Evolutionary conservation across 257 asterid species (phyloP), one percentile per base, ranked within the genome.

Genomic region (Paulownia fortunei): DNA sequence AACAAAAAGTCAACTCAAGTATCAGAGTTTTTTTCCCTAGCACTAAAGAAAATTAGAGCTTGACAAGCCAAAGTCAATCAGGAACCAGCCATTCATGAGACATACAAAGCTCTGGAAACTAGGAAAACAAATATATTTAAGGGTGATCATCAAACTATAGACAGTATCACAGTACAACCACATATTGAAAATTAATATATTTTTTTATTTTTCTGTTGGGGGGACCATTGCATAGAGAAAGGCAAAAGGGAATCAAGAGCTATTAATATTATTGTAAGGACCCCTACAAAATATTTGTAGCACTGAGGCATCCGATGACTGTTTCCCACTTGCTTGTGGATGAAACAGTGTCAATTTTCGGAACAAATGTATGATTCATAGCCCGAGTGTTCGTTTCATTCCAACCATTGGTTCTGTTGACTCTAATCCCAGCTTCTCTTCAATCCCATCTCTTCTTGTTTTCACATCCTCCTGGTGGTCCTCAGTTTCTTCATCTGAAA

Each of bases 401-500:
- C 94, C 94, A 62, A 89, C 83, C 74, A 44, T 59, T 21, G 88
- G 64, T 84, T 69, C 76, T 11, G 80, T 55, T 27, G 73, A 41
- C 39, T 77, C 81, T 32, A 70, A 41, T 70, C 76, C 85, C 68
- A 5, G 2, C n/a, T n/a, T n/a, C n/a, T n/a, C n/a, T n/a, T n/a
- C n/a, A n/a, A n/a, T n/a, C n/a, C n/a, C n/a, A n/a, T 60, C 70
- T 71, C 79, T 68, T 83, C 54, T 60, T 34, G 67, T 66, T 52
- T 62, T 54, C 62, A 36, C 74, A 24, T 80, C 85, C 88, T 87
- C 73, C 61, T 44, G 46, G 16, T 42, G 21, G 73, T 36, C 79
- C 61, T 86, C 88, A 3, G 49, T 75, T 47, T 88, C 94, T 34
- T 84, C 94, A 58, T 87, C 94, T 88, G 87, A 39, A 74, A 80